Conservation (phyloP, 163 green algal genomes). For the Scenedesmus sp. region DNA sequence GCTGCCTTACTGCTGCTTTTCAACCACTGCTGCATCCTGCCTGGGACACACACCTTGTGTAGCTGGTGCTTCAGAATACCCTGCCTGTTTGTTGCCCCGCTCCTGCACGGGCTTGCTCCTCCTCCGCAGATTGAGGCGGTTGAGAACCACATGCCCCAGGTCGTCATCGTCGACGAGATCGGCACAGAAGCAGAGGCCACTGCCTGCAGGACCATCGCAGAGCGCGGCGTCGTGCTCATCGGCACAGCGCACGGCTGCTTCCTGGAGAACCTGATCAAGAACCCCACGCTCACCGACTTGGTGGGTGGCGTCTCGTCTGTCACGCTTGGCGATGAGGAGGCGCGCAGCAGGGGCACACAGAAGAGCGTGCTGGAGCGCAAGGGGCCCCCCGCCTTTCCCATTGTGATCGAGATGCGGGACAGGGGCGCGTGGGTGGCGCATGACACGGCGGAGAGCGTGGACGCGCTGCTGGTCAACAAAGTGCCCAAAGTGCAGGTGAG, state of each 20-base stretch:
- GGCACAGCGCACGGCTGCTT: slow-evolving; percentile 92
- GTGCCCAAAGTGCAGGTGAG: slow-evolving; percentile 53
- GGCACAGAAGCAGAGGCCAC: slow-evolving; percentile 92
- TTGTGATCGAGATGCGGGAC: slow-evolving; percentile 94
- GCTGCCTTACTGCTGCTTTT: too few relatives aligned
- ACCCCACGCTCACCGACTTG: slow-evolving; percentile 89
- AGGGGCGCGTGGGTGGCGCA: slow-evolving; percentile 90
- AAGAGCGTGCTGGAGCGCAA: slow-evolving; percentile 93
- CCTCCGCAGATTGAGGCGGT: slow-evolving; percentile 91
- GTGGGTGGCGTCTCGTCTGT: slow-evolving; percentile 80
- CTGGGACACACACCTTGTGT: too few relatives aligned
- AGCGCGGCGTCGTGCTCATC: slow-evolving; percentile 94
- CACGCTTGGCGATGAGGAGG: slow-evolving; percentile 87
- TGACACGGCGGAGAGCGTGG: slow-evolving; percentile 89
- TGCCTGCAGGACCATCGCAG: slow-evolving; percentile 94
- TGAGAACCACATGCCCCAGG: slow-evolving; percentile 97
- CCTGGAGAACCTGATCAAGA: slow-evolving; percentile 95
- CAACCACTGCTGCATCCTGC: neutral
- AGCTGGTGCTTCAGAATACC: too few relatives aligned
- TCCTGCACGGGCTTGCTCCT: neutral
- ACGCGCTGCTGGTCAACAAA: slow-evolving; percentile 84
- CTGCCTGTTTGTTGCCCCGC: too few relatives aligned
- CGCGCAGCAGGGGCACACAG: slow-evolving; percentile 75
- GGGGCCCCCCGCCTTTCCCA: slow-evolving; percentile 90
- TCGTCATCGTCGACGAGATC: slow-evolving; percentile 92